Base-by-base conservation (phyloP, 306 rosid species). In the Acacia melanoxylon region DNA sequence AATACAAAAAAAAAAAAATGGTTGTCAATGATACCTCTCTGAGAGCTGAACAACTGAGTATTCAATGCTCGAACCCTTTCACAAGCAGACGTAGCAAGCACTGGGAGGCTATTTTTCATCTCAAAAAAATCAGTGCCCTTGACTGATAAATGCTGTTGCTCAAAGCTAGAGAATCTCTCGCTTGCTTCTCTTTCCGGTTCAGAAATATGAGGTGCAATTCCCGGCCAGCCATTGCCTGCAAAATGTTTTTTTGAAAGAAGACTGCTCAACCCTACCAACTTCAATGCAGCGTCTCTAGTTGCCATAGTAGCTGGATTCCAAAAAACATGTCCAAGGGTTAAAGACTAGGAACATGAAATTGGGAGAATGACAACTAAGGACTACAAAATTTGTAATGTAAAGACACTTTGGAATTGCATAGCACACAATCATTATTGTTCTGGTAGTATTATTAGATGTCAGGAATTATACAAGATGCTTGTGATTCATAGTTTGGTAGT, bases 101-200 rank as follows among this genome's bases (percentile, higher is more conserved):
- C 83, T 74, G 88, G 84, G 52, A 88, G 78, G 49, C 78, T 83
- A 63, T 85, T 86, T 85, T 89, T 92, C 86, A 82, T 46, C 78
- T 85, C 90, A 77, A 79, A 79, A 41, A 87, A 77, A 78, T 87
- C 85, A 48, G 89, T 25, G 81, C 87, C 91, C 44, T 88, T 77
- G 68, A 85, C 84, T 80, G 85, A 85, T 81, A 87, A 77, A 83
- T 84, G 80, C 15, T 83, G 90, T 78, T 77, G 81, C 81, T 81
- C 86, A 68, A 95, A 82, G 87, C 69, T 78, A 65, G 85, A 65
- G 25, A 91, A 62, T 75, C 85, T 85, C 74, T 77, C 87, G 74
- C 74, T 54, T 61, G 91, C 92, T 86, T 93, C 93, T 86, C 88
- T 86, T 82, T 87, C 94, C 78, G 88, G 80, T 29, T 86, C 90